Conservation (phyloP, 768 basidiomycete genomes). For the Lactarius tabidus region DNA sequence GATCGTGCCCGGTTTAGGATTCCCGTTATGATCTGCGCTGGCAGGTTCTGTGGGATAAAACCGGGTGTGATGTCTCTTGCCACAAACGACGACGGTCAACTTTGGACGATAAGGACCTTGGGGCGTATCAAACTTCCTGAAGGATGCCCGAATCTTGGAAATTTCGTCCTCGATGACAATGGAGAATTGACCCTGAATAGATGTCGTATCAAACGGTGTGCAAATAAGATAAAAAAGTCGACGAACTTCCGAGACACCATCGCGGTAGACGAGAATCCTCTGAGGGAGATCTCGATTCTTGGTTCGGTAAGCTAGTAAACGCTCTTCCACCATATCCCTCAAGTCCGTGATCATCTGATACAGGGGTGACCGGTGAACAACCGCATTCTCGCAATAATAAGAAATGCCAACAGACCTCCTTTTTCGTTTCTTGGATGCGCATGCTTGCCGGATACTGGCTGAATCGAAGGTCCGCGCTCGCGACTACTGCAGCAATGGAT, state of each 20-base stretch:
- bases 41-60: slow-evolving; percentile 48
- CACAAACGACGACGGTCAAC: slow-evolving; percentile 52
- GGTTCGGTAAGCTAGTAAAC: slow-evolving; percentile 39
- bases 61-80: slow-evolving; percentile 55
- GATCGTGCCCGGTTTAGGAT: slow-evolving; percentile 50
- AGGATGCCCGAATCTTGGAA: slow-evolving; percentile 42
- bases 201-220: neutral
- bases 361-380: neutral
- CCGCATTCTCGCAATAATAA: neutral
- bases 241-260: slow-evolving; percentile 75
- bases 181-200: slow-evolving; percentile 44
- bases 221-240: neutral
- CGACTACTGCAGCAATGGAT: slow-evolving; percentile 53
- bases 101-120: slow-evolving; percentile 42
- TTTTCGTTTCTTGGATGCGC: slow-evolving; percentile 52
- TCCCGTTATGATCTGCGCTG: slow-evolving; percentile 44
- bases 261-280: slow-evolving; percentile 54
- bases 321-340: slow-evolving; percentile 45
- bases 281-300: slow-evolving; percentile 39
- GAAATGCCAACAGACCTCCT: slow-evolving; percentile 51
- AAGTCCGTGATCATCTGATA: slow-evolving; percentile 47
- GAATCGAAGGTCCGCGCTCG: slow-evolving; percentile 42
- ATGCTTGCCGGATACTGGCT: slow-evolving; percentile 50
- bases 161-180: slow-evolving; percentile 43
- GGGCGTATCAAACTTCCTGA: slow-evolving; percentile 37